phyloP scores from a whole-genome alignment of 2,329 filamentous ascomycete genomes.

The Colletotrichum trifolii region DNA sequence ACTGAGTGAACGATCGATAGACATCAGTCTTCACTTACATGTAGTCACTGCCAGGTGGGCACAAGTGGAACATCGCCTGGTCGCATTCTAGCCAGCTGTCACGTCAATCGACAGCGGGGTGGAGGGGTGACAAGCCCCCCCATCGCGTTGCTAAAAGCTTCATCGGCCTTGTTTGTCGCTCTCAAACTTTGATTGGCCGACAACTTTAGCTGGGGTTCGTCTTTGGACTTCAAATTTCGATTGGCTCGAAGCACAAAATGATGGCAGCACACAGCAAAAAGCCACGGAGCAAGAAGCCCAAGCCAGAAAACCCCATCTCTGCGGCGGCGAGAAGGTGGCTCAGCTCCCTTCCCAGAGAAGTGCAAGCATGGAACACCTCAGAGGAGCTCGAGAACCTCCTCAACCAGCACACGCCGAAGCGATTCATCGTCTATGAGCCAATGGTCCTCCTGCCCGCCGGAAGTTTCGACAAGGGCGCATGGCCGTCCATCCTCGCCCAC shows the following conservation, averaged over 20 bases:
- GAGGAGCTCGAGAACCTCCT: slow-evolving; percentile 47
- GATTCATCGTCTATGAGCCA: slow-evolving; percentile 70
- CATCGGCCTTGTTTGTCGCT: too few relatives aligned
- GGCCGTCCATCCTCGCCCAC: slow-evolving; percentile 50
- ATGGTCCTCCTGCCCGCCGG: slow-evolving; percentile 70
- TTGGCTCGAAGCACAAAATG: too few relatives aligned
- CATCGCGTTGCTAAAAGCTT: too few relatives aligned
- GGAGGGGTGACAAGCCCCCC: too few relatives aligned
- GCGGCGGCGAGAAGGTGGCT: slow-evolving; percentile 51
- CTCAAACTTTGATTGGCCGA: too few relatives aligned
- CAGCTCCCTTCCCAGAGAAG: slow-evolving; percentile 38
- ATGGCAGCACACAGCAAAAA: slow-evolving; percentile 33
- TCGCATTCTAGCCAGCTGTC: too few relatives aligned
- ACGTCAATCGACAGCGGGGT: too few relatives aligned
- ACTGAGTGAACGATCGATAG: too few relatives aligned
- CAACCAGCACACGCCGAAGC: slow-evolving; percentile 59
- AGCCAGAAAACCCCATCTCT: slow-evolving; percentile 50
- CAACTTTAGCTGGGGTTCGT: too few relatives aligned
- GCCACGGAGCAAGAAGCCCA: slow-evolving; percentile 38
- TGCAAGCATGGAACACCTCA: slow-evolving; percentile 18
- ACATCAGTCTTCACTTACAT: too few relatives aligned
- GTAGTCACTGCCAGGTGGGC: too few relatives aligned
- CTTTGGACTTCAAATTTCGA: neutral
- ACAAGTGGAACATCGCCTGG: too few relatives aligned
- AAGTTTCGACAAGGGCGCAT: slow-evolving; percentile 60